Evolutionary conservation across 352 stramenopile genomes (phyloP), one percentile per base, ranked within the genome.

Genomic region (Phytophthora quininea): DNA sequence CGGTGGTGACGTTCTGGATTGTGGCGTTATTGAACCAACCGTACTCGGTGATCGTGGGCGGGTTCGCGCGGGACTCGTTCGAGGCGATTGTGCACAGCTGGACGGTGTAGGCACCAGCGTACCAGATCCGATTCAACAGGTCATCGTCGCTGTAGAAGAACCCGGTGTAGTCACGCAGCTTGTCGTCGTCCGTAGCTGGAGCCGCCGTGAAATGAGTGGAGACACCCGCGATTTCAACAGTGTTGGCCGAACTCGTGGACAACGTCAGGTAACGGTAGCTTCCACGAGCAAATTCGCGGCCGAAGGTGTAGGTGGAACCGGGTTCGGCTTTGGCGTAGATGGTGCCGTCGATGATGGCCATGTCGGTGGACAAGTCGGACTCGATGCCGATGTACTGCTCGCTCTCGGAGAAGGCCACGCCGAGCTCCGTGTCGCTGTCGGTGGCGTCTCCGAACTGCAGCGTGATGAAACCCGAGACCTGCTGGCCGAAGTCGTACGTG

Each of bases 51-150:
- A 79, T 79, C 12, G 58, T 71, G 10, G 71, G 63, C 6, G 64
- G n/a, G n/a, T n/a, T 74, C 0, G 63, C 71, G n/a, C 71, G 58
- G 3, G 73, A 74, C 15, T 79, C 73, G 29, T 74, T 81, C 1
- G 70, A 63, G 10, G 58, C 51, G 54, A 81, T 74, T 30, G 63
- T 59, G 60, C 70, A 78, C 1, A 81, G 56, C 59, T 81, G 73
- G 4, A 76, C 62, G 6, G 70, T 81, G 56, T 81, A 81, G 33
- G 63, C 73, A 19, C 70, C 70, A 1, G 73, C 69, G 55, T 79
- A 78, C 70, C 66, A 81, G 45, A 81, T 69, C 7, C 66, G 73
- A 55, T 79, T 81, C n/a, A 81, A 58, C 48, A 81, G 66, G 5
- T 74, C 73, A 43, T 81, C 73, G 51, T 81, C 69, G 8, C 49